phyloP scores from a whole-genome alignment of 257 asterid species.

The Penstemon barbatus region DNA sequence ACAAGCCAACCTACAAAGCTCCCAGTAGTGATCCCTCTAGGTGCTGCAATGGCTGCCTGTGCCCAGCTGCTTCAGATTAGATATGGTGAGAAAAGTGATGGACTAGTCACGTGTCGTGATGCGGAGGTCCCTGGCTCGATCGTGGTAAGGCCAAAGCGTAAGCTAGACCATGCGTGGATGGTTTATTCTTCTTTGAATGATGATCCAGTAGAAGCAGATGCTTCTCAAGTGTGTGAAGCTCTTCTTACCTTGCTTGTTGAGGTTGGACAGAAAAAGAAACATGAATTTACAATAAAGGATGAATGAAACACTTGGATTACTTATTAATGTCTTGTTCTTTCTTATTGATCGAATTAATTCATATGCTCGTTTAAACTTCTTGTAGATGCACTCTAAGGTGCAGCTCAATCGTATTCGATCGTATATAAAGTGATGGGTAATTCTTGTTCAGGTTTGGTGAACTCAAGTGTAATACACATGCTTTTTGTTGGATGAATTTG shows the following conservation, averaged over 20 bases:
- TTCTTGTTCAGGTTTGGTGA: no score
- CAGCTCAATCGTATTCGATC: not conserved
- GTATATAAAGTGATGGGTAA: not conserved
- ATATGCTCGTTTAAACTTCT: conserved; percentile 16
- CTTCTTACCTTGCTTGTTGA: conserved; percentile 81
- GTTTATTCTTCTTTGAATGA: conserved; percentile 79
- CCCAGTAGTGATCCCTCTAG: conserved; percentile 90
- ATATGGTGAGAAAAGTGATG: conserved; percentile 94
- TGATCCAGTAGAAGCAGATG: conserved; percentile 73
- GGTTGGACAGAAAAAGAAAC: conserved; percentile 54
- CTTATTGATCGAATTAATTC: conserved; percentile 2
- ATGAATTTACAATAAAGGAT: conserved; percentile 43
- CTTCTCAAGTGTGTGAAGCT: conserved; percentile 94
- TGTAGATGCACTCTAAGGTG: not conserved
- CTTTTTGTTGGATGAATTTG: no score
- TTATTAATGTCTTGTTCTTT: not conserved
- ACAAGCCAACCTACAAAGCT: conserved; percentile 55
- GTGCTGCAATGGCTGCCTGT: conserved; percentile 99
- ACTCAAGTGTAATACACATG: no score
- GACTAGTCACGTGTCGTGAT: conserved; percentile 88
- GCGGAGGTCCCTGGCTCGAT: conserved; percentile 97
- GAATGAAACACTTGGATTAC: conserved; percentile 36
- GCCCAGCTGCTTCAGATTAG: conserved; percentile 93
- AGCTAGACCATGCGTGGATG: conserved; percentile 99
- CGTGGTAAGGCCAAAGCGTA: conserved; percentile 77